Conservation (phyloP, 1,284 basidiomycete genomes). For the Papiliotrema flavescens region DNA sequence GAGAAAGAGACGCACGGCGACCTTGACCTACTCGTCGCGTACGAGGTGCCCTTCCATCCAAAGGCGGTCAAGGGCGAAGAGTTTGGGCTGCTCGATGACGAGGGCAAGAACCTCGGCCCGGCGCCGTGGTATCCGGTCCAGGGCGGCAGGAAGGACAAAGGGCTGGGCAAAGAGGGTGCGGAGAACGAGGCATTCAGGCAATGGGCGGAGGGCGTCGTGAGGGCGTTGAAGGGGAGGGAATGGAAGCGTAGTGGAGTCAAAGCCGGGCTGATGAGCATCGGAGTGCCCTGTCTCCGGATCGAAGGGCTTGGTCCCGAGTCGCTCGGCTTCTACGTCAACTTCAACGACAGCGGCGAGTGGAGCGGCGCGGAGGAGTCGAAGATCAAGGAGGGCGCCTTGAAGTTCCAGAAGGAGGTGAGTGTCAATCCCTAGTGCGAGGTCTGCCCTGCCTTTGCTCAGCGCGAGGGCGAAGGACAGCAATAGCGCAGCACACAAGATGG, state of each 20-base stretch:
- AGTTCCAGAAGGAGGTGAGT: too few species aligned
- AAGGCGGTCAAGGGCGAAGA: constrained; percentile 10
- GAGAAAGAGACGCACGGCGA: constrained; percentile 37
- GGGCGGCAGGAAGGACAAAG: neutral
- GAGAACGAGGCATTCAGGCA: constrained; percentile 10
- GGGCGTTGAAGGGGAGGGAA: constrained; percentile 1
- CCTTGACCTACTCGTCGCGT: constrained; percentile 31
- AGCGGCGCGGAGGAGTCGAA: neutral
- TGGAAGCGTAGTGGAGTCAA: constrained; percentile 3
- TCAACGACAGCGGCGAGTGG: neutral
- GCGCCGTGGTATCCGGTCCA: neutral
- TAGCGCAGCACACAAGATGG: too few species aligned
- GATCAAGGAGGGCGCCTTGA: neutral
- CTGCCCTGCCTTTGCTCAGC: neutral
- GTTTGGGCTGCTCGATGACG: neutral
- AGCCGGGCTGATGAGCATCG: neutral
- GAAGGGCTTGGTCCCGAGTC: constrained; percentile 6
- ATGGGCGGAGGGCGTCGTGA: constrained; percentile 12
- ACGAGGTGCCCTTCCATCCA: neutral
- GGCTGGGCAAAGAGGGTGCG: constrained; percentile 5
- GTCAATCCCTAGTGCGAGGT: too few species aligned
- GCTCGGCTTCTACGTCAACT: neutral
- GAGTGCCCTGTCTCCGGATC: neutral
- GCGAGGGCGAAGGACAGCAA: too few species aligned
- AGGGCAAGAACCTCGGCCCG: constrained; percentile 5